Evolutionary conservation across 2,329 filamentous ascomycete genomes (phyloP).

Genomic region (Botrytis fragariae): DNA sequence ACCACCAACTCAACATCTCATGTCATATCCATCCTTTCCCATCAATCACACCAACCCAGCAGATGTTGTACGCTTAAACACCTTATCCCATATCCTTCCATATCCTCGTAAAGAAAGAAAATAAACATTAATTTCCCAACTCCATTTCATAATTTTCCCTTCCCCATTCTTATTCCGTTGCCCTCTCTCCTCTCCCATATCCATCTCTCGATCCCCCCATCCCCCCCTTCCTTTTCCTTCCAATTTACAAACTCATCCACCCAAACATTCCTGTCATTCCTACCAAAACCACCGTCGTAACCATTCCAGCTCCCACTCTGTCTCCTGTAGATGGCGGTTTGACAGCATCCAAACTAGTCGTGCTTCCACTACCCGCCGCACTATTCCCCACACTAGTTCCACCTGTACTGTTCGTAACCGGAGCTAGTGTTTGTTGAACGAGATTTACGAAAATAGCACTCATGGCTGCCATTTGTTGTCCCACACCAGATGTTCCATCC

Average conservation of each 20-base stretch:
- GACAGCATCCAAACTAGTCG: conserved; percentile 23
- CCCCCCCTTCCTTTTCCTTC: neutral
- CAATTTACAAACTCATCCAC: conserved; percentile 39
- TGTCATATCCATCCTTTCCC: conserved; percentile 2
- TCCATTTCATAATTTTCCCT: neutral
- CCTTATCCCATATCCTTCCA: neutral
- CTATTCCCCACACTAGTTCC: conserved; percentile 41
- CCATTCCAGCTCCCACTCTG: conserved; percentile 43
- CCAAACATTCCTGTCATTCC: conserved; percentile 38
- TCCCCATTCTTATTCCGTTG: neutral
- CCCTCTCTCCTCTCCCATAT: neutral
- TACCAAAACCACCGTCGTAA: conserved; percentile 41
- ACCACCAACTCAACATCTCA: neutral
- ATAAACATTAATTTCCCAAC: conserved; percentile 7
- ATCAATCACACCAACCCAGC: neutral
- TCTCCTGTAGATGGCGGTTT: conserved; percentile 41
- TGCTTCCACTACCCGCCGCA: conserved; percentile 28
- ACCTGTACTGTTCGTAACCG: conserved; percentile 35
- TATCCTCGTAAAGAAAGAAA: neutral
- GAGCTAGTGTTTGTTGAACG: conserved; percentile 31
- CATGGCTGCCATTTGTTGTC: conserved; percentile 69
- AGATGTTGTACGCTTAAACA: neutral
- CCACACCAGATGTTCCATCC: conserved; percentile 60
- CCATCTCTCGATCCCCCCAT: too few species aligned
- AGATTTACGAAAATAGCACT: conserved; percentile 54